These are phyloP conservation scores for Dendrobium huoshanense DNA, from an alignment of 106 monocot genomes.

Conservation along the genomic window DNA sequence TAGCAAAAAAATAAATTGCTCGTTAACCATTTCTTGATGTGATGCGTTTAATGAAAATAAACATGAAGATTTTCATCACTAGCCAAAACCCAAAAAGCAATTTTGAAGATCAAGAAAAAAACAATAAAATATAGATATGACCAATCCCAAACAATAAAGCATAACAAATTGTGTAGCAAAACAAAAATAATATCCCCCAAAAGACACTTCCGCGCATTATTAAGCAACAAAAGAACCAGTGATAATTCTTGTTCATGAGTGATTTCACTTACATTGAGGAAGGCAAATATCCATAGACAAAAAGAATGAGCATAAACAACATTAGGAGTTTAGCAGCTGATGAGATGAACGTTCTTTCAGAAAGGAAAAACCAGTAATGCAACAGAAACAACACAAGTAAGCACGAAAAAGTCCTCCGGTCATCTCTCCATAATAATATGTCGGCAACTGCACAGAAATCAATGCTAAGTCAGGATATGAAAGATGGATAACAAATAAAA, in stretches of 20 bases:
- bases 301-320: slow-evolving; percentile 45
- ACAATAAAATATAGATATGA: neutral
- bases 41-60: neutral
- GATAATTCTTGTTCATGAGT: neutral
- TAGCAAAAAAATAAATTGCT: neutral
- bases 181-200: neutral
- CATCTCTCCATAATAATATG: slow-evolving; percentile 84
- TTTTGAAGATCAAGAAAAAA: neutral
- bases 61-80: neutral
- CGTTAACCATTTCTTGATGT: neutral
- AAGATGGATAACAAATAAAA: slow-evolving; percentile 5
- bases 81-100: neutral
- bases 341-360: slow-evolving; percentile 71
- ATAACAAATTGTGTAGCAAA: neutral
- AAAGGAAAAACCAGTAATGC: slow-evolving; percentile 75
- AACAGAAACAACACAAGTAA: slow-evolving; percentile 53
- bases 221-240: neutral
- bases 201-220: neutral
- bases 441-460: slow-evolving; percentile 53
- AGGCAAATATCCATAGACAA: slow-evolving; percentile 59
- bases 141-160: neutral
- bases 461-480: slow-evolving; percentile 9
- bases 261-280: slow-evolving; percentile 51
- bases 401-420: slow-evolving; percentile 74
- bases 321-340: slow-evolving; percentile 57